A percentile compares a stretch with the other conserved stretches of the same genome.
Conservation (phyloP, 2,329 filamentous ascomycete genomes). For the Pseudogymnoascus sp. region DNA sequence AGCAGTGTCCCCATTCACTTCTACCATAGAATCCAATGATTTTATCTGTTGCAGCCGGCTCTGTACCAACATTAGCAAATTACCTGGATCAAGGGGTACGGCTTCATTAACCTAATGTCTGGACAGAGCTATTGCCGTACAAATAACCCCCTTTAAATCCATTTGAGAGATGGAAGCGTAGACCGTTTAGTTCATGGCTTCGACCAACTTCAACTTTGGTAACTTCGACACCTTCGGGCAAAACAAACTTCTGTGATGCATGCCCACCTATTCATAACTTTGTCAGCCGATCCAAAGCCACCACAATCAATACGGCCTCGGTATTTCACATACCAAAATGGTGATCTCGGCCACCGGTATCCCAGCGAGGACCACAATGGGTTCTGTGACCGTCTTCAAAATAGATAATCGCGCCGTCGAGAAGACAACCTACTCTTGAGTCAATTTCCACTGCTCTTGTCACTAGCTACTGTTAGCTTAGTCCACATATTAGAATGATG, state of each 20-base stretch:
- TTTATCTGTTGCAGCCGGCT: constrained; percentile 28
- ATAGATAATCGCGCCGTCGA: constrained; percentile 39
- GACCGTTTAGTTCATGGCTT: constrained; percentile 20
- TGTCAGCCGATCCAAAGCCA: neutral
- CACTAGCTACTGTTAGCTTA: constrained; percentile 16
- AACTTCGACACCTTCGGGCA: constrained; percentile 25
- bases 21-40: constrained; percentile 40
- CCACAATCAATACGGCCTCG: neutral
- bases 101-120: constrained; percentile 9
- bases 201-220: constrained; percentile 26
- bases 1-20: constrained; percentile 23
- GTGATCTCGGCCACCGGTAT: neutral
- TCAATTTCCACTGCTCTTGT: constrained; percentile 36
- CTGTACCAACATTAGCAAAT: constrained; percentile 16
- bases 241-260: constrained; percentile 23
- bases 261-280: constrained; percentile 17
- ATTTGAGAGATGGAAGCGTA: constrained; percentile 27
- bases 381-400: constrained; percentile 36
- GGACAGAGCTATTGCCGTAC: constrained; percentile 15
- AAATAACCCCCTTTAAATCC: constrained; percentile 26
- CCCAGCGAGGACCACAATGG: constrained; percentile 34
- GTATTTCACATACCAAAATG: constrained; percentile 10
- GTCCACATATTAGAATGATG: neutral
- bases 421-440: constrained; percentile 34
- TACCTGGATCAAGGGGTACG: neutral